Conservation (phyloP, 257 asterid genomes). For the Solanum corneliomulleri region DNA sequence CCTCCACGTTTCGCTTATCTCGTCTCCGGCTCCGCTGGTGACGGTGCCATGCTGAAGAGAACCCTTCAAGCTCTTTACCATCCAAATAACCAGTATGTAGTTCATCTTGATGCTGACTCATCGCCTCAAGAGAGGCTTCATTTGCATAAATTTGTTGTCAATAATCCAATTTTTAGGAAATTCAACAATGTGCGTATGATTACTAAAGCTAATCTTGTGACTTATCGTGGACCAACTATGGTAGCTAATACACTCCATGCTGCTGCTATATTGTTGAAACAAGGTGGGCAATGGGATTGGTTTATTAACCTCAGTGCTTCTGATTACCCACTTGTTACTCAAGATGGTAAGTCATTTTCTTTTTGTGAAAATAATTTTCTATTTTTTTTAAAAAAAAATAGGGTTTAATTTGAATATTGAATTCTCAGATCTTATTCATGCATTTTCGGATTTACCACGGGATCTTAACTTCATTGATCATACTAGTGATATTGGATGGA, state of each 20-base stretch:
- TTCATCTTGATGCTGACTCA: conserved; percentile 85
- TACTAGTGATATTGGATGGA: conserved; percentile 70
- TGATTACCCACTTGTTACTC: background rate
- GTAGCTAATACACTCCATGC: conserved; percentile 87
- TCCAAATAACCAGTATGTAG: conserved; percentile 70
- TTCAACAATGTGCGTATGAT: conserved; percentile 76
- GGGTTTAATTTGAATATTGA: background rate
- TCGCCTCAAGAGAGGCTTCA: conserved; percentile 65
- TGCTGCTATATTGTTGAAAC: conserved; percentile 73
- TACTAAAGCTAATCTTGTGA: conserved; percentile 75
- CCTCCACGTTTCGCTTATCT: conserved; percentile 72
- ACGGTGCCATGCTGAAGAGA: conserved; percentile 71
- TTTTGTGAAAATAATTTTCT: background rate
- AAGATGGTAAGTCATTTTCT: background rate
- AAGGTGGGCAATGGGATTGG: conserved; percentile 39
- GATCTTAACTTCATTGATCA: conserved; percentile 55
- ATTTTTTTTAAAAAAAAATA: too few species aligned
- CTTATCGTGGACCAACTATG: conserved; percentile 97
- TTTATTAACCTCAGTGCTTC: background rate
- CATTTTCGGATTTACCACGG: conserved; percentile 71
- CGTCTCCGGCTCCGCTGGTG: conserved; percentile 77
- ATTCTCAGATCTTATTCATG: conserved; percentile 66
- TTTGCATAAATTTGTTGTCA: conserved; percentile 38
- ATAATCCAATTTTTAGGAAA: conserved; percentile 24
- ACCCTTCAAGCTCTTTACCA: conserved; percentile 73